phyloP scores from a whole-genome alignment of 371 early-diverging fungal genomes.

The Mucor lusitanicus region DNA sequence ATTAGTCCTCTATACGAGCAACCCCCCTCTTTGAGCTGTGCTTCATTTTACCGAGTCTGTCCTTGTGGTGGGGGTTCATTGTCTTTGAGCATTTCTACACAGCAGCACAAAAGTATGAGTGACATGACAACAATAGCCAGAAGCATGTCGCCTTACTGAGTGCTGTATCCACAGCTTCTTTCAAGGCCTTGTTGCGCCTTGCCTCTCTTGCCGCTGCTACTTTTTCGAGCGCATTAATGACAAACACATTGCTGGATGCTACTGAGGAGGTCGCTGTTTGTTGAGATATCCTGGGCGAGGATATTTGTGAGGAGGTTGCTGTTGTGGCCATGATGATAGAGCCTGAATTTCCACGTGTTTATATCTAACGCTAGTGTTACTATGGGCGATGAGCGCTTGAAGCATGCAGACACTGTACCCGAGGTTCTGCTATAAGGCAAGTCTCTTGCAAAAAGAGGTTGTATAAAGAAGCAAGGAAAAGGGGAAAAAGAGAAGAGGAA shows the following conservation, averaged over 20 bases:
- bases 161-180: conserved; percentile 48
- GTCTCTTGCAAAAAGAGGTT: background rate
- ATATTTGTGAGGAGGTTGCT: conserved; percentile 27
- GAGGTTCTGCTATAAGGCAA: background rate
- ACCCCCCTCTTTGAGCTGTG: no score
- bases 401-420: background rate
- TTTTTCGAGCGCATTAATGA: conserved; percentile 68
- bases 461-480: background rate
- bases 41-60: conserved; percentile 30
- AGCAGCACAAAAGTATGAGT: background rate
- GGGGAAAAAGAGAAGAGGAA: background rate
- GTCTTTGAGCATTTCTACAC: conserved; percentile 38
- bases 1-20: background rate
- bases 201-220: conserved; percentile 56
- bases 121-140: background rate
- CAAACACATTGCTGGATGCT: conserved; percentile 60
- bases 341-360: conserved; percentile 3
- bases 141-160: conserved; percentile 26
- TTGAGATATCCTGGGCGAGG: conserved; percentile 27
- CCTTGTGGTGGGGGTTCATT: conserved; percentile 47
- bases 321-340: conserved; percentile 23
- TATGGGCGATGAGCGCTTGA: background rate
- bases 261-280: conserved; percentile 18
- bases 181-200: conserved; percentile 55
- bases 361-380: background rate